Conservation (phyloP, 1,284 basidiomycete species). For the Lentinus polychrous region DNA sequence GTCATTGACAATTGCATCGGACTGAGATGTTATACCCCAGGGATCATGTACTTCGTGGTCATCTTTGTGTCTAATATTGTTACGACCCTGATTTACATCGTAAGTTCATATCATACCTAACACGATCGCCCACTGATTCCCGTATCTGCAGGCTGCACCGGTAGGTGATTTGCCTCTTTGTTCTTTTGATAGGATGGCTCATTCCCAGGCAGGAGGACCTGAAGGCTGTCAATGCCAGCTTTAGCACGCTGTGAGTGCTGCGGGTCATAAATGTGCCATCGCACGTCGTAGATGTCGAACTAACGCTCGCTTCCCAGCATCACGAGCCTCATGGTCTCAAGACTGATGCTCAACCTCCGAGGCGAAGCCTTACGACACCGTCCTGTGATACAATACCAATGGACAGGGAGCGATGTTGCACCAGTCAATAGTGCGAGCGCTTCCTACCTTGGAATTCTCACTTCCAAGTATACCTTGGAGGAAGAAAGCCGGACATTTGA, state of each 20-base stretch:
- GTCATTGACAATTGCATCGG: not conserved
- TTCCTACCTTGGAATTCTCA: not conserved
- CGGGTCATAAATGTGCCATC: not conserved
- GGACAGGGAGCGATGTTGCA: slow-evolving; percentile 5
- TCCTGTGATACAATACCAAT: slow-evolving; percentile 9
- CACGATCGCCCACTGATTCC: not conserved
- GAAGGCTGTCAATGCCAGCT: slow-evolving; percentile 23
- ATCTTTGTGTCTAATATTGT: slow-evolving; percentile 21
- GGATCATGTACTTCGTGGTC: slow-evolving; percentile 22
- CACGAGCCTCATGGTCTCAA: slow-evolving; percentile 22
- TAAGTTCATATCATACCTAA: slow-evolving; percentile 8
- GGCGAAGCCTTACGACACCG: slow-evolving; percentile 14
- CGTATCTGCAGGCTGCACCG: slow-evolving; percentile 12
- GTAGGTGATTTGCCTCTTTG: slow-evolving; percentile 12
- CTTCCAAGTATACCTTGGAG: not conserved
- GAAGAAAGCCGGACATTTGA: slow-evolving; percentile 11
- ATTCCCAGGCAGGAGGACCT: slow-evolving; percentile 15
- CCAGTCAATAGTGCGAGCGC: slow-evolving; percentile 4
- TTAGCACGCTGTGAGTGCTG: slow-evolving; percentile 18
- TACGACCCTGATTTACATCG: slow-evolving; percentile 20
- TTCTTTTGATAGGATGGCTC: not conserved
- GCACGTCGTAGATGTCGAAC: not conserved
- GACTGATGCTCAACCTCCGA: slow-evolving; percentile 23
- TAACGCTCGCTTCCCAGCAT: slow-evolving; percentile 12
- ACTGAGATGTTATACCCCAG: slow-evolving; percentile 5